Conservation (phyloP, 108 stramenopile species). For the Skeletonema potamos region DNA sequence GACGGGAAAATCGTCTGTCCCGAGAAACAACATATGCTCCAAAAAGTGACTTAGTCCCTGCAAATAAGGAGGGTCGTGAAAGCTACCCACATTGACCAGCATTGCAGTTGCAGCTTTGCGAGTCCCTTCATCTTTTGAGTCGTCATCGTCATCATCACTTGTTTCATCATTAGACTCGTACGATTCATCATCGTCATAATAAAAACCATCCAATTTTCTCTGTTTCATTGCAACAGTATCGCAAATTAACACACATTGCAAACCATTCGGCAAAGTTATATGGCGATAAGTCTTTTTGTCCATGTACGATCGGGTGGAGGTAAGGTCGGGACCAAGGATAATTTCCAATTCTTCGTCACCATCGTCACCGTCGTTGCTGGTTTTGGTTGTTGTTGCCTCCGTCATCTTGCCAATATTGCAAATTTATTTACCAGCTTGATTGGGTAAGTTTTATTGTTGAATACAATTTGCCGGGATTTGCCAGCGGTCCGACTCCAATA, state of each 20-base stretch:
- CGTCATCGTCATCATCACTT: conserved; percentile 35
- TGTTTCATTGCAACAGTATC: conserved; percentile 84
- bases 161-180: conserved; percentile 34
- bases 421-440: too few relatives aligned
- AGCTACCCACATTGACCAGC: conserved; percentile 89
- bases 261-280: conserved; percentile 79
- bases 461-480: too few relatives aligned
- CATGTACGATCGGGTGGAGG: conserved; percentile 33
- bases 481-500: too few relatives aligned
- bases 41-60: conserved; percentile 94
- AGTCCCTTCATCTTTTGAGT: conserved; percentile 48
- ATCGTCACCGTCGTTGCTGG: background rate
- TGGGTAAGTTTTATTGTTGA: too few relatives aligned
- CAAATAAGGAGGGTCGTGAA: conserved; percentile 85
- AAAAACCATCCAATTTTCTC: conserved; percentile 45
- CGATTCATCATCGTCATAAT: conserved; percentile 40
- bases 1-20: conserved; percentile 88
- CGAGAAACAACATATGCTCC: conserved; percentile 97
- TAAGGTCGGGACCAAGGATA: conserved; percentile 38
- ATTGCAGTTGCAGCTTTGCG: conserved; percentile 92
- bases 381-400: background rate
- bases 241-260: conserved; percentile 72
- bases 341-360: conserved; percentile 1
- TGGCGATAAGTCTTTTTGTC: conserved; percentile 86
- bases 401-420: too few relatives aligned